Evolutionary conservation across 192 early-diverging fungal species (phyloP).

Genomic region (Entomortierella beljakovae): DNA sequence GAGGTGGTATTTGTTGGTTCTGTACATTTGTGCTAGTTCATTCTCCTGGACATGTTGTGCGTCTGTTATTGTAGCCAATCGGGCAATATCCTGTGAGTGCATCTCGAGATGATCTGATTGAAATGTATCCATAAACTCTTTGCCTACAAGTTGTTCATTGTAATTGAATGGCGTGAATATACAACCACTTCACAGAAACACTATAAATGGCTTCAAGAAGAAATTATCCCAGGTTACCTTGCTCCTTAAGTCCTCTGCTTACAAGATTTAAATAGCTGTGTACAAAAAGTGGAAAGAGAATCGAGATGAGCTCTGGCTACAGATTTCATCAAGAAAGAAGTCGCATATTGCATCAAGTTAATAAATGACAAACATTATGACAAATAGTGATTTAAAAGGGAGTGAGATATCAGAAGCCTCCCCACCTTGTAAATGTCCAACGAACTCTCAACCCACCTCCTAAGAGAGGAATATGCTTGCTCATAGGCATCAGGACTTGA

Average conservation of each 20-base stretch:
- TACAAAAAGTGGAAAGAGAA: constrained; percentile 93
- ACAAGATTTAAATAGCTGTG: constrained; percentile 92
- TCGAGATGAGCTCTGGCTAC: constrained; percentile 84
- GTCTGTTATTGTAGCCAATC: constrained; percentile 75
- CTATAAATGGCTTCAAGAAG: too few species aligned
- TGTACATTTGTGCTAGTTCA: constrained; percentile 83
- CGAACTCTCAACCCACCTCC: constrained; percentile 93
- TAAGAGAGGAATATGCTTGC: constrained; percentile 79
- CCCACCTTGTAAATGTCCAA: constrained; percentile 92
- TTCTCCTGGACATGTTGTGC: constrained; percentile 84
- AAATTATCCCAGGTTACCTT: too few species aligned
- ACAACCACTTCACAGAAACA: too few species aligned
- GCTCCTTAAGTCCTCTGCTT: constrained; percentile 57
- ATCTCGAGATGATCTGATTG: constrained; percentile 79
- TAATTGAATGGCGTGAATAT: too few species aligned
- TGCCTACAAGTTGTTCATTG: constrained; percentile 56
- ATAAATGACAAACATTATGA: too few species aligned
- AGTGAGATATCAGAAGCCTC: too few species aligned
- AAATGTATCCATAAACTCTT: constrained; percentile 81
- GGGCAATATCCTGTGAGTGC: constrained; percentile 79
- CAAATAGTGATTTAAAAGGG: too few species aligned
- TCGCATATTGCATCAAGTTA: neutral
- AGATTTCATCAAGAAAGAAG: too few species aligned
- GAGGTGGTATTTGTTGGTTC: constrained; percentile 85
- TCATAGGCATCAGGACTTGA: constrained; percentile 86